Base-by-base conservation (phyloP, 352 stramenopile species). In the Phytophthora melonis region DNA sequence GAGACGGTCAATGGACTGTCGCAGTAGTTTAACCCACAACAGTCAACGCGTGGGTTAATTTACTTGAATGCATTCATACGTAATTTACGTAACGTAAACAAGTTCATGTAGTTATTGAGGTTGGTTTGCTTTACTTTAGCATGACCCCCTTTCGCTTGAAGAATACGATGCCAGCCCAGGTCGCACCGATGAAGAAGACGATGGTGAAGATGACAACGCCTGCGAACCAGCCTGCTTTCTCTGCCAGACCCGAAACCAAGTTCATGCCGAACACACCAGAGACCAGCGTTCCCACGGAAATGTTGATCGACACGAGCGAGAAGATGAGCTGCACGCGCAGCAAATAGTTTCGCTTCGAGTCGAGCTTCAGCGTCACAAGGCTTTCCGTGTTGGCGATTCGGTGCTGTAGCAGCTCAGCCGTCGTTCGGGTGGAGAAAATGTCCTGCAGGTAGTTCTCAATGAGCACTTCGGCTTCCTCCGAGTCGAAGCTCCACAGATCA, bases 391-490 rank as follows among this genome's bases (percentile, higher is more conserved):
- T 91, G 41, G 82, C 62, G 57, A 93, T 92, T 10, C 86, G 86
- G 23, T 83, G 77, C 66, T 92, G 84, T 57, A 93, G 68, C 1
- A 93, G 62, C 14, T 68, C 77, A 9, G 83, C 84, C 43, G 86
- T 93, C 10, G 86, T 90, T 10, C 81, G 80, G 1, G 83, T 93
- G 10, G 86, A 87, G 58, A 90, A 86, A 27, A 93, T 93, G 49
- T 93, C 83, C 41, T 91, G 83, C n/a, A 93, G 63, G 50, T 93
- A 93, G 25, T 86, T 89, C 59, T 93, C 83, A 27, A 93, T 75
- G 52, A 93, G 58, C 0, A 80, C 81, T 65, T 92, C 84, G 3
- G 82, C 84, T 68, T 90, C 83, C 73, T 92, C 84, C 7, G 83
- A 87, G 63, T 92, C 84, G 43, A 89, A 88, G 27, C 79, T 86